Conservation (phyloP, 192 early-diverging fungal species). For the Rhizophlyctis rosea region DNA sequence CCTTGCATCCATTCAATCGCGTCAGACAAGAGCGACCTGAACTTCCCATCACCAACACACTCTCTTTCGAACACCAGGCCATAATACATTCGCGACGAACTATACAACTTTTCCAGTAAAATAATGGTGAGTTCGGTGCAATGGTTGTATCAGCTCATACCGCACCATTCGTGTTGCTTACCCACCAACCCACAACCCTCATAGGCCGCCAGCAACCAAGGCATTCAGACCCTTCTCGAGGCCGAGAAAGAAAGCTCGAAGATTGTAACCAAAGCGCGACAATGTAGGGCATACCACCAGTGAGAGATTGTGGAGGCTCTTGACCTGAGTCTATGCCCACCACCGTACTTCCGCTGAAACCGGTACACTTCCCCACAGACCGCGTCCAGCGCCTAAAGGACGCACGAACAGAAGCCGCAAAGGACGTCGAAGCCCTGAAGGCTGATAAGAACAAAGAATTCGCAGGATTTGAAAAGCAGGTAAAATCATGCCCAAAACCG, state of each 20-base stretch:
- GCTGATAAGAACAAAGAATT: constrained; percentile 80
- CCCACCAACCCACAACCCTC: not conserved
- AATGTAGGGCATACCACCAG: too few relatives aligned
- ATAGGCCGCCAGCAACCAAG: constrained; percentile 63
- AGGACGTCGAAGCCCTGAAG: constrained; percentile 88
- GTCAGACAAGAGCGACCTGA: not conserved
- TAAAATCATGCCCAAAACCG: too few relatives aligned
- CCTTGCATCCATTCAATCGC: not conserved
- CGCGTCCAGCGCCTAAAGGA: constrained; percentile 91
- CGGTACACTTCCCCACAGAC: constrained; percentile 63
- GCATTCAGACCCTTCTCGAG: constrained; percentile 94
- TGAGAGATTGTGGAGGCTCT: not conserved
- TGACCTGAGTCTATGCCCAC: not conserved
- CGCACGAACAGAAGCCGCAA: constrained; percentile 89
- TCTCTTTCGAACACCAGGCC: not conserved
- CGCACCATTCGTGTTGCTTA: too few relatives aligned
- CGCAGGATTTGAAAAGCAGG: constrained; percentile 67
- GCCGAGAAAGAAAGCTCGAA: constrained; percentile 95
- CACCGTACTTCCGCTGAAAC: too few relatives aligned
- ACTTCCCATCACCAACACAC: not conserved
- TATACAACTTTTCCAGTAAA: not conserved
- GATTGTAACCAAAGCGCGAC: constrained; percentile 87
- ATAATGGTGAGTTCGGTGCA: not conserved
- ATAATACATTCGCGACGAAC: not conserved
- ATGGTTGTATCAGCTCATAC: not conserved